Evolutionary conservation across 73 alveolate species (phyloP).

Genomic region (Tetrahymena thermophila): DNA sequence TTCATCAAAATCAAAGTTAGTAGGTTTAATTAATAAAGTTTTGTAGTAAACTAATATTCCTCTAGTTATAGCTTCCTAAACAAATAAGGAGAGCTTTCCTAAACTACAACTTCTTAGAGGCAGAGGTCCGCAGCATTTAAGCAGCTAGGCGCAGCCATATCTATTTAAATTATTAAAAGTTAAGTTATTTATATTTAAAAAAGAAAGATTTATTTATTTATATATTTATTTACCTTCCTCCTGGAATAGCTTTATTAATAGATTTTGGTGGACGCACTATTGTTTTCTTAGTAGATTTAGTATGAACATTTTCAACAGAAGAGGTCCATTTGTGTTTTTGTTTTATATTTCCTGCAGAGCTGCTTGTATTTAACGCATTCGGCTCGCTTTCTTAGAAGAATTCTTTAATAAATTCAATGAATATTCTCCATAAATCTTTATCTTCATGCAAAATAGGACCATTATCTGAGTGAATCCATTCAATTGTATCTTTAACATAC

Average conservation of each 20-base stretch:
- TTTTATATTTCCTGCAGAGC: neutral
- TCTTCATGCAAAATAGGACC: conserved; percentile 17
- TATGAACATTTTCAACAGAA: neutral
- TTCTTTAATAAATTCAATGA: conserved; percentile 11
- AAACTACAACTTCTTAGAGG: conserved; percentile 22
- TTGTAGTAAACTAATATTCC: conserved; percentile 23
- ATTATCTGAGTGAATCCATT: neutral
- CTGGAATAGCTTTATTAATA: conserved; percentile 39
- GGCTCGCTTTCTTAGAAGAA: neutral
- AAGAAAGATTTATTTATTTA: neutral
- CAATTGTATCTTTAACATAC: conserved; percentile 9
- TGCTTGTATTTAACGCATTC: conserved; percentile 1
- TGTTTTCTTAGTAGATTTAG: conserved; percentile 7
- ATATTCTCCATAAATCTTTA: conserved; percentile 21
- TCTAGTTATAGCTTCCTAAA: conserved; percentile 42
- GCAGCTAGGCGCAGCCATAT: conserved; percentile 36
- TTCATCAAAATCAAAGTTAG: neutral
- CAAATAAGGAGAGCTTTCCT: conserved; percentile 14
- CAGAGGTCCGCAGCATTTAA: conserved; percentile 45
- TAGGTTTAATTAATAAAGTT: conserved; percentile 38
- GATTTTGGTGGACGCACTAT: conserved; percentile 36
- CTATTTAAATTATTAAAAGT: neutral
- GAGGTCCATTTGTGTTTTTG: conserved; percentile 13
- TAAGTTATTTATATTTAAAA: neutral
- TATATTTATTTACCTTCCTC: conserved; percentile 36